Conservation (phyloP, 2,329 filamentous ascomycete genomes). For the Pseudopithomyces chartarum region DNA sequence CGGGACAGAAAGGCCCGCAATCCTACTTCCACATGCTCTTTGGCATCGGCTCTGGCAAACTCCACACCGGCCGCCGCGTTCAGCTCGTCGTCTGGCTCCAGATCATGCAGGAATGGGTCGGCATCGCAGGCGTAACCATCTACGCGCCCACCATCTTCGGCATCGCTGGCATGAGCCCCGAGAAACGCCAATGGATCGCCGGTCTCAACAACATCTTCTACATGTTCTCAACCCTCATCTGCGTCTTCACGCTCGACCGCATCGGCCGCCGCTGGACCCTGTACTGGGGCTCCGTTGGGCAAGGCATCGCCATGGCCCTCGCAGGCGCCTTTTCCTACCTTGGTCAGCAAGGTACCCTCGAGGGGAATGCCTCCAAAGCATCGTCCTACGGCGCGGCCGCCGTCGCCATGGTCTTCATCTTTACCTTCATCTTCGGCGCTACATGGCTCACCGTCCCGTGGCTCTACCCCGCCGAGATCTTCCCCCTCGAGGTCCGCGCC, state of each 20-base stretch:
- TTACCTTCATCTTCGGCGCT: conserved; percentile 67
- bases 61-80: conserved; percentile 70
- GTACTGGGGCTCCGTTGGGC: conserved; percentile 69
- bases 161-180: conserved; percentile 67
- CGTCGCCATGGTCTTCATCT: conserved; percentile 73
- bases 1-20: conserved; percentile 52
- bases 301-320: conserved; percentile 70
- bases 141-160: conserved; percentile 62
- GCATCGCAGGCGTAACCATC: conserved; percentile 71
- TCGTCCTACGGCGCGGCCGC: conserved; percentile 66
- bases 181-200: conserved; percentile 49
- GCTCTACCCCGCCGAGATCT: conserved; percentile 75
- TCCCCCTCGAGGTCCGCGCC: conserved; percentile 71
- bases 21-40: conserved; percentile 71
- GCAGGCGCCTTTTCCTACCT: conserved; percentile 66
- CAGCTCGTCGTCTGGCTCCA: conserved; percentile 74
- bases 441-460: conserved; percentile 64
- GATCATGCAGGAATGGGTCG: conserved; percentile 72
- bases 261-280: conserved; percentile 72
- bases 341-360: conserved; percentile 54
- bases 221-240: conserved; percentile 69
- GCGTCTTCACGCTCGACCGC: conserved; percentile 71
- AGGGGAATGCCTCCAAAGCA: conserved; percentile 53
- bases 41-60: conserved; percentile 66
- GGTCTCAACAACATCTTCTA: conserved; percentile 59